A percentile compares a stretch with the other conserved stretches of the same genome.
phyloP scores from a whole-genome alignment of 495 filamentous ascomycete species.

The Lepraria neglecta region DNA sequence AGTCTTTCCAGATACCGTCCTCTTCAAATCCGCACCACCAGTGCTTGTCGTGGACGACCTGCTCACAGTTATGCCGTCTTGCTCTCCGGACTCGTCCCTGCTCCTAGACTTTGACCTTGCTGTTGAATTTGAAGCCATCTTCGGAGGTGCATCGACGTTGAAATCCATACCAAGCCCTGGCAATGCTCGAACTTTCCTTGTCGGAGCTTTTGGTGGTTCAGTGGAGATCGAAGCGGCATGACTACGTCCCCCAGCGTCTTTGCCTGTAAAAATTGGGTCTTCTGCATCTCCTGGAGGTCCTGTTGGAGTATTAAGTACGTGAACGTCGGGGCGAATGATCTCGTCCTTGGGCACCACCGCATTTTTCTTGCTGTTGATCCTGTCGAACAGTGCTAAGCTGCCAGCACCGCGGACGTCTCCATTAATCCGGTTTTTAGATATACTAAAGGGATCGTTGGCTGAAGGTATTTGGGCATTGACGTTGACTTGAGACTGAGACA shows the following conservation, averaged over 20 bases:
- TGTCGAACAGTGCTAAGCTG: conserved; percentile 52
- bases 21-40: conserved; percentile 56
- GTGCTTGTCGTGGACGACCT: conserved; percentile 34
- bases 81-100: conserved; percentile 46
- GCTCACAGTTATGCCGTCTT: conserved; percentile 34
- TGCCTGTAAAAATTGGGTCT: conserved; percentile 15
- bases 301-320: conserved; percentile 36
- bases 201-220: conserved; percentile 65
- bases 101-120: conserved; percentile 43
- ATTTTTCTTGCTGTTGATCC: conserved; percentile 45
- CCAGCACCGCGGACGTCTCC: conserved; percentile 40
- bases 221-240: neutral
- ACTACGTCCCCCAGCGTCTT: conserved; percentile 14
- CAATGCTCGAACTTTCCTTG: conserved; percentile 53
- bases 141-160: conserved; percentile 55
- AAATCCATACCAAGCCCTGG: conserved; percentile 49
- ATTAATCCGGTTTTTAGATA: conserved; percentile 37
- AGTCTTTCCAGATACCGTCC: conserved; percentile 77
- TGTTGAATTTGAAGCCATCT: conserved; percentile 52
- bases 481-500: conserved; percentile 42
- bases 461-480: conserved; percentile 33
- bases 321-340: conserved; percentile 29
- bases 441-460: conserved; percentile 42
- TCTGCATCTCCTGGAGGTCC: conserved; percentile 19
- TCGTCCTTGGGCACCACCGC: conserved; percentile 33